Evolutionary conservation across 345 rosid genomes (phyloP), one percentile per base, ranked within the genome.

Genomic region (Gossypium ekmanianum): DNA sequence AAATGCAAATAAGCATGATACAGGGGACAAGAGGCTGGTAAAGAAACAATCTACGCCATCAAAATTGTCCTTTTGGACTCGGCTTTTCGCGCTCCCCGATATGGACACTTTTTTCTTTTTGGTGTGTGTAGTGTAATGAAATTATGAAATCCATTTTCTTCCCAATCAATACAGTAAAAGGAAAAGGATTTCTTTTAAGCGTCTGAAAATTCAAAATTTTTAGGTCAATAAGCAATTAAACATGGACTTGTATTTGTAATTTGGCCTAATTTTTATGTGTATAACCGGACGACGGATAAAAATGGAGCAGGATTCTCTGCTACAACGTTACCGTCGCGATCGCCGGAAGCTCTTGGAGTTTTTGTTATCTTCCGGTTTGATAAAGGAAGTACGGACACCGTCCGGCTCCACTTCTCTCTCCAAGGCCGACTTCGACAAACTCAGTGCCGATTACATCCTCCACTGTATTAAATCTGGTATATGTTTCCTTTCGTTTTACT

Each of bases 321-420:
- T 91, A 73, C 81, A 83, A 11, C 91, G 86, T 51, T 90, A 92
- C 90, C 91, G 98, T 75, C 76, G 79, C 73, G 98, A 95, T 90
- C 98, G 98, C 73, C 97, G 96, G 71, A 89, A 89, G 89, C 91
- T 95, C 27, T 29, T 95, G 52, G 89, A 88, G 83, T 95, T 87
- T 77, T 85, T 93, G 56, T 70, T 93, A 17, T 81, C 94, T 0
- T 90, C 94, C 48, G 91, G 88, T 27, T 81, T 81, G 68, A 81
- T 90, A 44, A 86, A 61, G 47, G 94, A 86, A 81, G 81, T 82
- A 63, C 97, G 88, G 34, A 78, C 87, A 12, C 82, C 88, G 22
- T 81, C 89, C 14, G 95, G 83, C 70, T 72, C 85, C 22, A 18
- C 82, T 66, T 29, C 82, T 41, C 85, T 88, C 80, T 77, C 93